A percentile compares a stretch with the other conserved stretches of the same genome.
Conservation (phyloP, 768 basidiomycete genomes). For the Mycena metata region DNA sequence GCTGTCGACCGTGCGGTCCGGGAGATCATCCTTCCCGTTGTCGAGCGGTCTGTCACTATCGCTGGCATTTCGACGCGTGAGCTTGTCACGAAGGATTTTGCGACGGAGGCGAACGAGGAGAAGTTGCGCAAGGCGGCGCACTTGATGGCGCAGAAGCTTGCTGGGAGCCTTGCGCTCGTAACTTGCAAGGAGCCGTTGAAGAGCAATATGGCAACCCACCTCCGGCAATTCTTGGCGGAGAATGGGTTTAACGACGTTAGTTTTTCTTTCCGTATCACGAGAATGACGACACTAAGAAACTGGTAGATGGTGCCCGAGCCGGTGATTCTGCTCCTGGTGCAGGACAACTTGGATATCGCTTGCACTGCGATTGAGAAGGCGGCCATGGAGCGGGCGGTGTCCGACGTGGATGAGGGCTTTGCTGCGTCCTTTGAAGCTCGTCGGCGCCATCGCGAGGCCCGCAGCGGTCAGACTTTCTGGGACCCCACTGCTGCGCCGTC, state of each 20-base stretch:
- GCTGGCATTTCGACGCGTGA: conserved; percentile 98
- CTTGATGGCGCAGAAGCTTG: conserved; percentile 96
- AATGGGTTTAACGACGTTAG: conserved; percentile 90
- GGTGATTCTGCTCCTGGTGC: conserved; percentile 82
- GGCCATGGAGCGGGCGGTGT: conserved; percentile 95
- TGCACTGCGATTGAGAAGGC: conserved; percentile 97
- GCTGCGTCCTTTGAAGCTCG: conserved; percentile 84
- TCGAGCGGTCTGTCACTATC: conserved; percentile 98
- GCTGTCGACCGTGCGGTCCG: conserved; percentile 96
- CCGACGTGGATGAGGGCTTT: conserved; percentile 94
- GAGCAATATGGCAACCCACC: conserved; percentile 89
- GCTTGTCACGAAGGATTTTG: conserved; percentile 95
- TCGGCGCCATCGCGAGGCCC: conserved; percentile 88
- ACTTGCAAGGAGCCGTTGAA: conserved; percentile 98
- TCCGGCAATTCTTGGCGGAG: conserved; percentile 86
- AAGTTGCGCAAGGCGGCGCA: conserved; percentile 94
- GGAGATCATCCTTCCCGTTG: conserved; percentile 98
- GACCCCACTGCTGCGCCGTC: conserved; percentile 82
- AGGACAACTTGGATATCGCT: conserved; percentile 94
- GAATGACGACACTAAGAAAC: conserved; percentile 22
- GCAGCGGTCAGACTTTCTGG: conserved; percentile 87
- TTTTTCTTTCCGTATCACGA: background rate
- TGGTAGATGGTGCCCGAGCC: conserved; percentile 83
- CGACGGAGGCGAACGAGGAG: conserved; percentile 90
- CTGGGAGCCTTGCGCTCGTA: conserved; percentile 95